These are phyloP conservation scores for Neopestalotiopsis rosae DNA, from an alignment of 2,329 filamentous ascomycete species.

Conservation along the genomic window DNA sequence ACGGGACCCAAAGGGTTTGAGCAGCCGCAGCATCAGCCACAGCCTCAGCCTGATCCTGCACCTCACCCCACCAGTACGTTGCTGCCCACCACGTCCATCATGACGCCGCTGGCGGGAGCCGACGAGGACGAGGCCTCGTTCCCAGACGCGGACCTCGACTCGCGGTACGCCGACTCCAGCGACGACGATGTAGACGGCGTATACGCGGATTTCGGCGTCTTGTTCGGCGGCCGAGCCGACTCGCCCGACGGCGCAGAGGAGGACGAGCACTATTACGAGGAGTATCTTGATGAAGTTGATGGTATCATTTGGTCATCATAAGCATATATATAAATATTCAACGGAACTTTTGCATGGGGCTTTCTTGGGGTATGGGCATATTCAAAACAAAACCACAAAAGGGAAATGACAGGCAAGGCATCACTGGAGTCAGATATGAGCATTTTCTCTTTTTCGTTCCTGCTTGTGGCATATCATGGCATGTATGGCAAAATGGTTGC, in stretches of 20 bases:
- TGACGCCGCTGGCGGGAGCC: constrained; percentile 29
- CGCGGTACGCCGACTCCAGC: constrained; percentile 44
- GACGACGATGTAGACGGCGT: constrained; percentile 56
- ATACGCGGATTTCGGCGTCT: constrained; percentile 59
- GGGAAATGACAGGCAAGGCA: too few species aligned
- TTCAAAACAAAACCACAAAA: neutral
- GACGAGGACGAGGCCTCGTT: constrained; percentile 55
- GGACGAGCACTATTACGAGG: constrained; percentile 53
- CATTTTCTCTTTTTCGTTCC: too few species aligned
- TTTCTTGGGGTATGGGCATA: neutral
- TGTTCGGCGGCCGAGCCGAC: constrained; percentile 45
- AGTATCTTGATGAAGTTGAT: constrained; percentile 61
- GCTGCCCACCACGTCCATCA: constrained; percentile 21
- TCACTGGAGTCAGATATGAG: too few species aligned
- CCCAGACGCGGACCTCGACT: constrained; percentile 51
- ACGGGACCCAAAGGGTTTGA: neutral
- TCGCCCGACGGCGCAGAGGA: constrained; percentile 28
- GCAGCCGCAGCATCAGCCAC: neutral
- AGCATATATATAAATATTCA: constrained; percentile 17
- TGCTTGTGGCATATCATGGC: too few species aligned
- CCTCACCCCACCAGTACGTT: constrained; percentile 6
- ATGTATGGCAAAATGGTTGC: too few species aligned
- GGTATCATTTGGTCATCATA: constrained; percentile 54
- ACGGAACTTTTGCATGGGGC: neutral
- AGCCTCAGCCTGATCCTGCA: neutral